Conservation (phyloP, 345 rosid genomes). For the Lepidium aucheri region DNA sequence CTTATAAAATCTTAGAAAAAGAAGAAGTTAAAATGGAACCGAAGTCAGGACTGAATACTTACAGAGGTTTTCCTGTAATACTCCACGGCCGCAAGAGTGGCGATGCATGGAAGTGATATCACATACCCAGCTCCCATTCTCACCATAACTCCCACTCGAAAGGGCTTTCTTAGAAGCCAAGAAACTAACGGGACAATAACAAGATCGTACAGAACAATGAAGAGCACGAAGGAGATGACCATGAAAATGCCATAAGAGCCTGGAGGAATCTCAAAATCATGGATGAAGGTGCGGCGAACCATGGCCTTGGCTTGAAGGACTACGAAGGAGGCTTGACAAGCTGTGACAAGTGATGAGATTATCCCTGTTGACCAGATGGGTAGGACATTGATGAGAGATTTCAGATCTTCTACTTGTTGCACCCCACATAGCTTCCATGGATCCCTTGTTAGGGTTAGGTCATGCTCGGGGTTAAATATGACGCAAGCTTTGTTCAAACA, state of each 20-base stretch:
- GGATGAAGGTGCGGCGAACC: conserved; percentile 40
- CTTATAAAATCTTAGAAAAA: background rate
- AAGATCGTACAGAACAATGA: conserved; percentile 41
- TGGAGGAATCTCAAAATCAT: conserved; percentile 45
- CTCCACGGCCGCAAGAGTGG: conserved; percentile 32
- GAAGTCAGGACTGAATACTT: background rate
- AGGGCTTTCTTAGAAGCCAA: conserved; percentile 25
- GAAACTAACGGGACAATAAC: conserved; percentile 34
- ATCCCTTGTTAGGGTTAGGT: conserved; percentile 27
- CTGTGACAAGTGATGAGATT: conserved; percentile 26
- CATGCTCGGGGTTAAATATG: conserved; percentile 27
- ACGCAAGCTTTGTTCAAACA: conserved; percentile 50
- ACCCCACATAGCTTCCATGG: conserved; percentile 50
- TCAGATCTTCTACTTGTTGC: conserved; percentile 58
- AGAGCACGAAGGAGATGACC: conserved; percentile 23
- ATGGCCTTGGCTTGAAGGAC: conserved; percentile 39
- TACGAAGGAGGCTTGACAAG: conserved; percentile 32
- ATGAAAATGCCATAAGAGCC: conserved; percentile 37
- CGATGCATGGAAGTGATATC: conserved; percentile 26
- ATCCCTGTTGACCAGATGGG: conserved; percentile 55
- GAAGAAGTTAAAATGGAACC: background rate
- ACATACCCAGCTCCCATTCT: conserved; percentile 44
- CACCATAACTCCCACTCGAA: conserved; percentile 32
- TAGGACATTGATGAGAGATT: conserved; percentile 38
- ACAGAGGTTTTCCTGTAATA: conserved; percentile 24